Evolutionary conservation across 495 filamentous ascomycete genomes (phyloP).

Genomic region (Chaetomidium leptoderma): DNA sequence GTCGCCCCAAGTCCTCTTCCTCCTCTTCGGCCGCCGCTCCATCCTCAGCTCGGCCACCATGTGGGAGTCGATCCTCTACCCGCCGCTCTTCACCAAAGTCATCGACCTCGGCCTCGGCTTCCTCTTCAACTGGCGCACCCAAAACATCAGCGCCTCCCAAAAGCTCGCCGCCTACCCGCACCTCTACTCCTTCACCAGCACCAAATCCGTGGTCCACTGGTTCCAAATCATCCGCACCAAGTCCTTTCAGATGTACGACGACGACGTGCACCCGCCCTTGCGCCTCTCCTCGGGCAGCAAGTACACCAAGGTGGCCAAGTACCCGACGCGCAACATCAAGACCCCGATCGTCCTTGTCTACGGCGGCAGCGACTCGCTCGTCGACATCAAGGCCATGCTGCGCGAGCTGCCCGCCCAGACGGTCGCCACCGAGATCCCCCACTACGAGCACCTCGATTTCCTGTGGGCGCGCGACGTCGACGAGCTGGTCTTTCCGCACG

Average conservation of each 20-base stretch:
- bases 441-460: constrained; percentile 96
- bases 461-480: constrained; percentile 89
- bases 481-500: constrained; percentile 78
- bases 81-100: constrained; percentile 83
- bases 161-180: constrained; percentile 97
- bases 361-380: constrained; percentile 85
- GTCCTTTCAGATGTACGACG: constrained; percentile 96
- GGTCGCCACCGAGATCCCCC: constrained; percentile 72
- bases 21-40: constrained; percentile 90
- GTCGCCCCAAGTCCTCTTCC: constrained; percentile 85
- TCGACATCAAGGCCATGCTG: constrained; percentile 92
- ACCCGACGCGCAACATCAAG: constrained; percentile 93
- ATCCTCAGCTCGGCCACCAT: constrained; percentile 91
- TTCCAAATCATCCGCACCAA: constrained; percentile 97
- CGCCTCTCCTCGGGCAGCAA: constrained; percentile 43
- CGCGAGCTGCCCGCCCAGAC: constrained; percentile 80
- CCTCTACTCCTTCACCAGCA: constrained; percentile 91
- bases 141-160: constrained; percentile 80
- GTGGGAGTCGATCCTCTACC: constrained; percentile 95
- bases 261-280: constrained; percentile 65
- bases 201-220: constrained; percentile 96
- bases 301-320: constrained; percentile 82
- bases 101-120: constrained; percentile 78
- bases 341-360: constrained; percentile 92
- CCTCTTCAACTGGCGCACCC: constrained; percentile 85